These are phyloP conservation scores for Dendrocalamus sinicus DNA, from an alignment of 176 grass and related monocot species.

Conservation along the genomic window DNA sequence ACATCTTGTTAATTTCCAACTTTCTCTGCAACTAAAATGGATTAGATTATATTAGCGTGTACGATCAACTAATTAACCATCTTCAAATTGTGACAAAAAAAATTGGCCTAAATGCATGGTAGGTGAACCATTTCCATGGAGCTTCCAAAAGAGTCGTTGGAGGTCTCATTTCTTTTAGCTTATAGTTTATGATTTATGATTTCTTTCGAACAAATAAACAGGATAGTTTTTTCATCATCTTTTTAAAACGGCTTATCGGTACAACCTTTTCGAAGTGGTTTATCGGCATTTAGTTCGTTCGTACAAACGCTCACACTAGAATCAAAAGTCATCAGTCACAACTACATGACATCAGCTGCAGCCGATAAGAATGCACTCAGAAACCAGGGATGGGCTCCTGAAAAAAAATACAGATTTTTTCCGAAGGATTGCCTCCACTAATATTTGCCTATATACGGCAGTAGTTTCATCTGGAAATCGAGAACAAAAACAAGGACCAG, in stretches of 20 bases:
- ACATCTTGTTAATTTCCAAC: slow-evolving; percentile 4
- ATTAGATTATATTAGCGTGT: background rate
- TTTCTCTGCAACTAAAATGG: background rate
- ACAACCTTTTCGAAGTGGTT: too few species aligned
- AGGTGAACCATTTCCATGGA: slow-evolving; percentile 34
- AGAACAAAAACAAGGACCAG: background rate
- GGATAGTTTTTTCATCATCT: too few species aligned
- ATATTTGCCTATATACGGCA: background rate
- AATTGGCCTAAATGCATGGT: slow-evolving; percentile 26
- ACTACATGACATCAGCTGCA: too few species aligned
- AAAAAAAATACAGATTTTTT: background rate
- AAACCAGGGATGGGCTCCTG: slow-evolving; percentile 33
- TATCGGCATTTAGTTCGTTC: too few species aligned
- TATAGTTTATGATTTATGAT: too few species aligned
- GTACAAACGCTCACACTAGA: too few species aligned
- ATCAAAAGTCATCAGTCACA: too few species aligned
- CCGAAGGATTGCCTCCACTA: background rate
- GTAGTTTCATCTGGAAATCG: background rate
- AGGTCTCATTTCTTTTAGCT: rapidly evolving
- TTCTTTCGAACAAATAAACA: too few species aligned
- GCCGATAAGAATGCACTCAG: background rate
- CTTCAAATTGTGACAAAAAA: background rate
- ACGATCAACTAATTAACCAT: background rate
- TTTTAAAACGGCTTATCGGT: too few species aligned
- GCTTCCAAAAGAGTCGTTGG: background rate